A percentile compares a stretch with the other conserved stretches of the same genome.
phyloP scores from a whole-genome alignment of 371 early-diverging fungal genomes.

The Haplosporangium sp. region DNA sequence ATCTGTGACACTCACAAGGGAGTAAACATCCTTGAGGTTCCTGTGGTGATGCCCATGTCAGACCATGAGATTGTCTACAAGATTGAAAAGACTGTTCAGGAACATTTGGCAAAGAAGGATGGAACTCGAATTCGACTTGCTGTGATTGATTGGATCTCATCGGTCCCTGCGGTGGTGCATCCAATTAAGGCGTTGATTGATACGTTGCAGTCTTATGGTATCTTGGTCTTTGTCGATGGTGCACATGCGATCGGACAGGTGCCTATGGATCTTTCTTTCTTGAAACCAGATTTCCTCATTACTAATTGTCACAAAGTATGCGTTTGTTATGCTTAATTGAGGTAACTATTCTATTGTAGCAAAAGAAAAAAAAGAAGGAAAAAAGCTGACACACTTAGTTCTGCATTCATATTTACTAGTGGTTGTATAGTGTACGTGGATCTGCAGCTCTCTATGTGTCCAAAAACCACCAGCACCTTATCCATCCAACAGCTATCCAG shows the following conservation, averaged over 20 bases:
- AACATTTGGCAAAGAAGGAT: slow-evolving; percentile 53
- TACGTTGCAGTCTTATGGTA: slow-evolving; percentile 61
- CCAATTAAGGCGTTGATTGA: slow-evolving; percentile 69
- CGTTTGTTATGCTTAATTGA: no score
- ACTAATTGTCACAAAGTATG: slow-evolving; percentile 71
- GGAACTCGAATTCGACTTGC: slow-evolving; percentile 61
- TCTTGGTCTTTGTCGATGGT: slow-evolving; percentile 76
- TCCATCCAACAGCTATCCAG: slow-evolving; percentile 67
- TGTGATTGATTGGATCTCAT: slow-evolving; percentile 70
- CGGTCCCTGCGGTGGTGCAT: slow-evolving; percentile 64
- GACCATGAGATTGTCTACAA: slow-evolving; percentile 54
- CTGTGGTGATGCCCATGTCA: slow-evolving; percentile 42
- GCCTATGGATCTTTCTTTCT: slow-evolving; percentile 63
- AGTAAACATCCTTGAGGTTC: slow-evolving; percentile 42
- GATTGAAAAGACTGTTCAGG: slow-evolving; percentile 54
- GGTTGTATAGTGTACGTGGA: slow-evolving; percentile 76
- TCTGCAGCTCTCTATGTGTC: slow-evolving; percentile 70
- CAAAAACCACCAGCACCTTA: slow-evolving; percentile 60
- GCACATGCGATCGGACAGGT: slow-evolving; percentile 82
- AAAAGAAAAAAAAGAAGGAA: no score
- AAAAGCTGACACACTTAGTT: neutral
- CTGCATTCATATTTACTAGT: slow-evolving; percentile 51
- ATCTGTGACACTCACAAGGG: slow-evolving; percentile 51
- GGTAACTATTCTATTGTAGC: no score
- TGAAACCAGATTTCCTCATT: slow-evolving; percentile 76